A percentile compares a stretch with the other conserved stretches of the same genome.
Evolutionary conservation across 768 basidiomycete species (phyloP).

Genomic region (Pleurotus tuoliensis): DNA sequence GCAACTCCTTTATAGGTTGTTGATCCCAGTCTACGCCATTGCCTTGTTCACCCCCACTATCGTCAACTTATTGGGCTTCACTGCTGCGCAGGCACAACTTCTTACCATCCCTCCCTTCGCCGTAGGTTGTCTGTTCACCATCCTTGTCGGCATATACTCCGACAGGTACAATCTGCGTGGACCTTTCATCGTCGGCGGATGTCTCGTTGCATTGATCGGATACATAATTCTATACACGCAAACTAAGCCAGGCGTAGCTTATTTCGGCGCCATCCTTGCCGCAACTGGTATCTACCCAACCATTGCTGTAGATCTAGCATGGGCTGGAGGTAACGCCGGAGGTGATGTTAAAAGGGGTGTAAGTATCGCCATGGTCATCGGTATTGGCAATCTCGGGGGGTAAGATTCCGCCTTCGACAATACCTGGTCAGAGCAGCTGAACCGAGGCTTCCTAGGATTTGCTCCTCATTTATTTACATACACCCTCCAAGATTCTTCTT

Average conservation of each 20-base stretch:
- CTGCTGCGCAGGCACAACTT: constrained; percentile 33
- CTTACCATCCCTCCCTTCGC: constrained; percentile 32
- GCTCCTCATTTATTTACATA: constrained; percentile 36
- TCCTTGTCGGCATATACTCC: constrained; percentile 26
- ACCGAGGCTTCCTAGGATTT: constrained; percentile 27
- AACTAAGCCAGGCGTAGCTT: constrained; percentile 30
- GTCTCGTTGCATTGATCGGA: constrained; percentile 36
- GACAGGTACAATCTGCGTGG: constrained; percentile 32
- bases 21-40: constrained; percentile 32
- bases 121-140: constrained; percentile 22
- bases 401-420: constrained; percentile 8
- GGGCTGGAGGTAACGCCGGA: constrained; percentile 53
- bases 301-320: constrained; percentile 44
- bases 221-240: constrained; percentile 36
- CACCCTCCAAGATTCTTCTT: constrained; percentile 32
- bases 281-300: constrained; percentile 51
- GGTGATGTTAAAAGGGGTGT: constrained; percentile 46
- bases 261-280: constrained; percentile 45
- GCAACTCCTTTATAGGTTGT: background rate
- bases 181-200: constrained; percentile 35
- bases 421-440: background rate
- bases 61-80: constrained; percentile 36
- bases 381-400: constrained; percentile 52
- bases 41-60: constrained; percentile 31
- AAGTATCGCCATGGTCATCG: constrained; percentile 49